Evolutionary conservation across 2,329 filamentous ascomycete species (phyloP).

Genomic region (Clarireedia paspali): DNA sequence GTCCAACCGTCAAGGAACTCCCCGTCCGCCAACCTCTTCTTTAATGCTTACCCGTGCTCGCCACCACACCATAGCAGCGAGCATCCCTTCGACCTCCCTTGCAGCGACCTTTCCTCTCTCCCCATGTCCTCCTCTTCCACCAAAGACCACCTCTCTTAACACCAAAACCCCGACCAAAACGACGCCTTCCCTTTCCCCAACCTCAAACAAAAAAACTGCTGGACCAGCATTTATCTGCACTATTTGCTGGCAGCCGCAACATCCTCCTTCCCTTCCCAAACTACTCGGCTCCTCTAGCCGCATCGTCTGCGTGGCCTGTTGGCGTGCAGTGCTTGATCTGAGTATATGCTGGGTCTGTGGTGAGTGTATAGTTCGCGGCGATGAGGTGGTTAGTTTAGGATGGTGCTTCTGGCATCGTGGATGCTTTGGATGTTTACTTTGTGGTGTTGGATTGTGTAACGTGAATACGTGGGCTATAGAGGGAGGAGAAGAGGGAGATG

Average conservation of each 20-base stretch:
- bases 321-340: slow-evolving; percentile 41
- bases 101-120: neutral
- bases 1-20: slow-evolving; percentile 3
- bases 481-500: neutral
- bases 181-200: too few species aligned
- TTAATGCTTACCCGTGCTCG: slow-evolving; percentile 2
- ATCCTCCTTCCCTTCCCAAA: slow-evolving; percentile 29
- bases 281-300: slow-evolving; percentile 40
- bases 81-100: neutral
- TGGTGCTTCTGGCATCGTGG: slow-evolving; percentile 53
- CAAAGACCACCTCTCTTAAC: neutral
- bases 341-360: slow-evolving; percentile 52
- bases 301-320: slow-evolving; percentile 42
- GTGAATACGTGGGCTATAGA: slow-evolving; percentile 5
- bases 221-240: slow-evolving; percentile 43
- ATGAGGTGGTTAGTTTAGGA: slow-evolving; percentile 50
- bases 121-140: neutral
- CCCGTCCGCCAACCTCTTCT: neutral
- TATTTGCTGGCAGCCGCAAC: slow-evolving; percentile 42
- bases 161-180: neutral
- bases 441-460: slow-evolving; percentile 33
- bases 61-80: neutral
- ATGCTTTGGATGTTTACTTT: slow-evolving; percentile 50
- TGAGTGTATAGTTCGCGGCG: slow-evolving; percentile 43
- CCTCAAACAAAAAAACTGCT: neutral